Evolutionary conservation across 2,329 filamentous ascomycete species (phyloP), one percentile per base, ranked within the genome.

Genomic region (Dryadomyces quercus-mongolicae): DNA sequence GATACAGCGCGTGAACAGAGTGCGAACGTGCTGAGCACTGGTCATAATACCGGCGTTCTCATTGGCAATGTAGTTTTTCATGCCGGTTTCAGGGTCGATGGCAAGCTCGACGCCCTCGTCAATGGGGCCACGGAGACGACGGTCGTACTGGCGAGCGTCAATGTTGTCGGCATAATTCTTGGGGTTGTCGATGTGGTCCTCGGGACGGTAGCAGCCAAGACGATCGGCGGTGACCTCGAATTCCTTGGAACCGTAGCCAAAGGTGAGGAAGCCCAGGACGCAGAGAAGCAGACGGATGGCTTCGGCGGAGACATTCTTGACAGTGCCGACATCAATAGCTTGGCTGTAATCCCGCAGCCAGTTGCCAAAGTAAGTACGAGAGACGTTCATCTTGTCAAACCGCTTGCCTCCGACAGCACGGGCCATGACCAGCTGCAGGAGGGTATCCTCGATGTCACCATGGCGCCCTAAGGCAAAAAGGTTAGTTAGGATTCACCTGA

Each of bases 1-100:
- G 62, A 95, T 89, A 62, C 81, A 88, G 58, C 78, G 75, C 48
- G 75, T 70, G 59, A 95, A 88, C 1, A 94, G 80, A 58, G 79
- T 76, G 53, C 87, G 81, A 57, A 95, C 80, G 63, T 94, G 82
- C 49, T 76, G 74, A 55, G 90, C 86, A 50, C 88, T 95, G 47
- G 86, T 95, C 70, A 86, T 87, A 66, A 94, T 93, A 48, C 81
- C 80, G 55, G 78, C 71, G 51, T 80, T 73, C 67, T 96, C 91
- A 59, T 90, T 90, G 43, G 91, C 89, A 68, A 96, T 96, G 70
- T 96, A 96, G 67, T 91, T 93, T 73, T 97, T 97, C 71, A 95
- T 75, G 61, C 86, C 86, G 6, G 84, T 85, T 53, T 81, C 72
- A 2, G 80, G 77, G 62, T 97, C 88, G 62, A 97, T 78, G 48